Percentiles rank a stretch among this genome's conserved stretches.
Evolutionary conservation across 768 basidiomycete species (phyloP).

Genomic region (Arthromyces matolae): DNA sequence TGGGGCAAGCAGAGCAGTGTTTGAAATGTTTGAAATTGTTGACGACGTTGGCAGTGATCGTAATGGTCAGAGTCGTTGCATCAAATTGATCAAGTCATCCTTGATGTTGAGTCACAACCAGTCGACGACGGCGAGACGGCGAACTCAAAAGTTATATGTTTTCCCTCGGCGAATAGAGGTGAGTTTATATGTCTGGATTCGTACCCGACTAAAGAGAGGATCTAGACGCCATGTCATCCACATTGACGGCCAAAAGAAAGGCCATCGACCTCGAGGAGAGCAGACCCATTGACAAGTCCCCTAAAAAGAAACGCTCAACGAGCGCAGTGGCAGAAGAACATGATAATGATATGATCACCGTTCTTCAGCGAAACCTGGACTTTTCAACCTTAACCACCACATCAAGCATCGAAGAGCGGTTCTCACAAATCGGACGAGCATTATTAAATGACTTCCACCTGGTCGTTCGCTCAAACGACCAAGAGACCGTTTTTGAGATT

Average conservation of each 20-base stretch:
- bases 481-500: constrained; percentile 47
- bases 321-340: neutral
- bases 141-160: too few relatives aligned
- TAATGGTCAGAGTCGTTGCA: too few relatives aligned
- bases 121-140: too few relatives aligned
- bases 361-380: constrained; percentile 41
- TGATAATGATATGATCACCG: too few relatives aligned
- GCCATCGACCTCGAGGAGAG: neutral
- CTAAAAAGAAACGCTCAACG: neutral
- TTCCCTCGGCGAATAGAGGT: too few relatives aligned
- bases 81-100: too few relatives aligned
- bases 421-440: constrained; percentile 43
- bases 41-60: too few relatives aligned
- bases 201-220: too few relatives aligned
- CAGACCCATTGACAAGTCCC: neutral
- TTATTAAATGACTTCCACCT: constrained; percentile 47
- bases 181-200: too few relatives aligned
- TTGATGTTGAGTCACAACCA: too few relatives aligned
- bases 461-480: constrained; percentile 31
- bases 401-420: constrained; percentile 40
- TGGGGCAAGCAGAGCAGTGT: too few relatives aligned
- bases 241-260: neutral
- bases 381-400: constrained; percentile 37
- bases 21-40: too few relatives aligned
- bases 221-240: neutral